phyloP scores from a whole-genome alignment of 352 stramenopile species.

The Phytopythium montanum region DNA sequence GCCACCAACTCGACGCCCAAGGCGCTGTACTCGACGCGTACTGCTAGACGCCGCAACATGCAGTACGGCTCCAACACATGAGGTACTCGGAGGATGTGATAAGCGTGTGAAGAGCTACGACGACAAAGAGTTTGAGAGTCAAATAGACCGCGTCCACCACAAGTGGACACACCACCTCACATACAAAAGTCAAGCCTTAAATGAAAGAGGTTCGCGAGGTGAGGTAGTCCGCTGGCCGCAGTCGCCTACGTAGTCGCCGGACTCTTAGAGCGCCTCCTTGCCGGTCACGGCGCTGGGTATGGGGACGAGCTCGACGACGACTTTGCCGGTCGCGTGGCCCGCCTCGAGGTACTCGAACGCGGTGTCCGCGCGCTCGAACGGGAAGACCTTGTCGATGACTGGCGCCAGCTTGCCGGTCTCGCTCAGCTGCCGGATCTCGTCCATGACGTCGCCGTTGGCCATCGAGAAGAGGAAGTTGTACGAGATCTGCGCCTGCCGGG shows the following conservation, averaged over 20 bases:
- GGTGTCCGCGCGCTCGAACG: conserved; percentile 58
- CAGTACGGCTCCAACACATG: conserved; percentile 7
- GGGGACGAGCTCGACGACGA: conserved; percentile 52
- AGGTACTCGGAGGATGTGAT: neutral
- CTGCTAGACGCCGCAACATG: conserved; percentile 10
- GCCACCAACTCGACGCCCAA: conserved; percentile 54
- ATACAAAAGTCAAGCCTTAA: no score
- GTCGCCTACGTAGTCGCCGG: no score
- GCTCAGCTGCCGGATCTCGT: conserved; percentile 46
- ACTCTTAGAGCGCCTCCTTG: conserved; percentile 2
- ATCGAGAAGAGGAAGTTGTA: conserved; percentile 58
- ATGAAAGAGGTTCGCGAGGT: neutral
- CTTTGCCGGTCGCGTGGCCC: conserved; percentile 56
- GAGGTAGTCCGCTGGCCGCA: no score
- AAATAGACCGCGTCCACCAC: neutral
- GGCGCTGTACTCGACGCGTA: conserved; percentile 57
- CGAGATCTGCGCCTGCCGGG: conserved; percentile 38
- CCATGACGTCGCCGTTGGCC: conserved; percentile 35
- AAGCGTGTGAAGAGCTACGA: neutral
- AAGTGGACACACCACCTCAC: no score
- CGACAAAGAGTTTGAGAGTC: neutral
- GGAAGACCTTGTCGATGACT: conserved; percentile 67
- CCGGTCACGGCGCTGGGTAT: conserved; percentile 7
- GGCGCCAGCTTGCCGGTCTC: conserved; percentile 40
- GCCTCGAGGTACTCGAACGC: conserved; percentile 65